Evolutionary conservation across 176 grass and related monocot species (phyloP), one percentile per base, ranked within the genome.

Genomic region (Cymbopogon citratus): DNA sequence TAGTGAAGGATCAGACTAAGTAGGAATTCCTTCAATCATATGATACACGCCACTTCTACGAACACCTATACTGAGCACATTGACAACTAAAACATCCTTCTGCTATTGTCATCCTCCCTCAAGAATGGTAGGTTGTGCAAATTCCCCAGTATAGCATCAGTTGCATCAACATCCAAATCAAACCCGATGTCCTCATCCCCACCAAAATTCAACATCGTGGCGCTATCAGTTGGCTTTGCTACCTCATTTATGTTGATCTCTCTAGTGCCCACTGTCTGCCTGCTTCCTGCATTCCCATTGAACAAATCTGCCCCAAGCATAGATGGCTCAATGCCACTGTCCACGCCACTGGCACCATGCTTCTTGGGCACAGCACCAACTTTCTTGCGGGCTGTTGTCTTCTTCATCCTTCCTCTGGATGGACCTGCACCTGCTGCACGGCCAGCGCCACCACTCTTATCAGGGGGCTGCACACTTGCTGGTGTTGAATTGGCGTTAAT

Each of bases 191-290:
- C 93, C 13, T 84, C 89, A 63, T 85, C 83, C 33, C 40, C 83
- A 19, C 82, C 87, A 63, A 92, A 80, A 56, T 74, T 73, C 76
- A 87, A 13, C 28, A 67, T 77, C 31, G 34, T 63, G 68, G 76
- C 79, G 10, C 79, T 41, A 38, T 91, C 92, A 74, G 86, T 80
- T 84, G 79, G 73, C 49, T 90, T 95, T 18, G 85, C 84, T 61
- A 74, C 90, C 83, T 93, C 91, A 87, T 99, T 99, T 75, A 95
- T 99, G 74, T 99, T 99, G 52, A 99, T 99, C 80, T 80, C 92
- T 67, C 81, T 90, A 61, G 75, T 67, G 31, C 57, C 80, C 63
- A 38, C 34, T 62, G 66, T 62, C 12, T 69, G 16, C 80, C 69
- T 83, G n/a, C 63, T 69, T 25, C 68, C 80, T 1, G 7, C 81